phyloP scores from a whole-genome alignment of 129 eudicot species.

The Centaurea solstitialis region DNA sequence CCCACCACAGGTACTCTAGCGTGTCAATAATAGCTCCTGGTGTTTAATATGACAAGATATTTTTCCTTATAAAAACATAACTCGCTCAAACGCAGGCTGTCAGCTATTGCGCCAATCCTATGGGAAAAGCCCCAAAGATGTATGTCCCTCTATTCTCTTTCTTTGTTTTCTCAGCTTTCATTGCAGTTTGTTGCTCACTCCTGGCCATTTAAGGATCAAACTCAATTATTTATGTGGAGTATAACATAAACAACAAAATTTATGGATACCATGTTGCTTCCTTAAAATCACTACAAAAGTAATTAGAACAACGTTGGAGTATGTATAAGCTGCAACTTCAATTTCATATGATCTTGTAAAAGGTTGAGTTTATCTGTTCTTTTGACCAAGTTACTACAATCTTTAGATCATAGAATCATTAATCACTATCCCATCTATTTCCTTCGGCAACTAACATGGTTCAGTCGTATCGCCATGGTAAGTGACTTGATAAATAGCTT shows the following conservation, averaged over 20 bases:
- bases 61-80: slow-evolving; percentile 1
- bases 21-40: slow-evolving; percentile 3
- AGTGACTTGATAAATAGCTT: slow-evolving; percentile 1
- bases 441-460: not conserved
- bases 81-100: slow-evolving; percentile 43
- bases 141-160: slow-evolving; percentile 36
- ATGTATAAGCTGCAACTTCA: not conserved
- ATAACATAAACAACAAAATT: not conserved
- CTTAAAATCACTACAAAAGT: not conserved
- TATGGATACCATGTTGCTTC: not conserved
- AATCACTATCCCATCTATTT: slow-evolving; percentile 1
- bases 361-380: not conserved
- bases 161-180: not conserved
- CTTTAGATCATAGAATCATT: not conserved
- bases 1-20: slow-evolving; percentile 47
- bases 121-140: slow-evolving; percentile 41
- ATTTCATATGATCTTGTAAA: slow-evolving; percentile 4
- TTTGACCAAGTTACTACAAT: slow-evolving; percentile 9
- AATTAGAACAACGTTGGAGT: not conserved
- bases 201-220: not conserved
- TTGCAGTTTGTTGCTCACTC: not conserved
- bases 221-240: slow-evolving; percentile 8
- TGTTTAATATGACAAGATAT: slow-evolving; percentile 20
- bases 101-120: slow-evolving; percentile 32
- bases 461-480: not conserved